These are phyloP conservation scores for Chalaropsis thielavioides DNA, from an alignment of 2,329 filamentous ascomycete genomes.

Conservation along the genomic window DNA sequence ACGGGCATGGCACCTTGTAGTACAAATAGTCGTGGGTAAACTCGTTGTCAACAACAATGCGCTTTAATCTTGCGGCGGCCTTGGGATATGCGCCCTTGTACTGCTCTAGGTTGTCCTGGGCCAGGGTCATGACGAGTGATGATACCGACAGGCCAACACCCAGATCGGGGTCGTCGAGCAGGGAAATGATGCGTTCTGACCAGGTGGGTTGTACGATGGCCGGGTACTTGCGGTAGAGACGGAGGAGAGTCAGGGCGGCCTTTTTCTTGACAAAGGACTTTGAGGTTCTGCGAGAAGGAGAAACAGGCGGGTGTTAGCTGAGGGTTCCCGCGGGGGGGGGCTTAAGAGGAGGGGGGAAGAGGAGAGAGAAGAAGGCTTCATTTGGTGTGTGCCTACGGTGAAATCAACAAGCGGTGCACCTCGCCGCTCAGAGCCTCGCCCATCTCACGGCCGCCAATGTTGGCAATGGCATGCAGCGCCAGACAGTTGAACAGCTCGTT, in stretches of 20 bases:
- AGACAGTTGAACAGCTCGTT: conserved; percentile 97
- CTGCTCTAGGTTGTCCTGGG: conserved; percentile 84
- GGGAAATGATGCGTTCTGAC: conserved; percentile 94
- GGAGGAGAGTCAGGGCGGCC: conserved; percentile 80
- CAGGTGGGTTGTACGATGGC: conserved; percentile 91
- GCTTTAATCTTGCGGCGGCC: conserved; percentile 76
- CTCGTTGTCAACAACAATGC: conserved; percentile 80
- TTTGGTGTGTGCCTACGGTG: no score
- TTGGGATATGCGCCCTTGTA: conserved; percentile 93
- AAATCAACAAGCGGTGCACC: conserved; percentile 86
- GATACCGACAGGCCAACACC: conserved; percentile 92
- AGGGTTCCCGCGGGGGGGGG: background rate
- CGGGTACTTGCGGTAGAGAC: conserved; percentile 86
- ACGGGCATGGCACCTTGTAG: conserved; percentile 98
- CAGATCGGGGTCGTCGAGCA: conserved; percentile 93
- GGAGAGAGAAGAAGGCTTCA: no score
- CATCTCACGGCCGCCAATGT: conserved; percentile 93
- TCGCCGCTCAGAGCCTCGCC: conserved; percentile 84
- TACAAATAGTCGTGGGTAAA: conserved; percentile 87
- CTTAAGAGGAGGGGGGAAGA: background rate
- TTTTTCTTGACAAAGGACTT: conserved; percentile 99
- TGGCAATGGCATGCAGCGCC: conserved; percentile 92
- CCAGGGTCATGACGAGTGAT: conserved; percentile 84
- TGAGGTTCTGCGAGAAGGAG: conserved; percentile 37
- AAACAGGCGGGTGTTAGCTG: conserved; percentile 13